phyloP scores from a whole-genome alignment of 208 protist genomes.

The Naegleria lovaniensis region DNA sequence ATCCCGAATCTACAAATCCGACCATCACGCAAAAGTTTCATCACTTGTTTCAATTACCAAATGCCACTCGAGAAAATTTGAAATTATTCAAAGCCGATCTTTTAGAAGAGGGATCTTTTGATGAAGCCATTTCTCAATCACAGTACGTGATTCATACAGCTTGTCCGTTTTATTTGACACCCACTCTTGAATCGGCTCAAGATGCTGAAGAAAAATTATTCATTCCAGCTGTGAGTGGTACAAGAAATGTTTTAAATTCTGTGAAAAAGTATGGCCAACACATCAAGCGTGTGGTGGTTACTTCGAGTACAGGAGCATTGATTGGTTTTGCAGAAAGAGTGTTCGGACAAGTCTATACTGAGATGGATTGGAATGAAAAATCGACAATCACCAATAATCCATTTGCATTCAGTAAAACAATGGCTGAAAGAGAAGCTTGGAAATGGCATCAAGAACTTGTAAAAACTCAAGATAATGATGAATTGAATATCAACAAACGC shows the following conservation, averaged over 20 bases:
- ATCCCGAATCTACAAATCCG: not conserved
- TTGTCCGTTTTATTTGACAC: not conserved
- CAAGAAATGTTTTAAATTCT: slow-evolving; percentile 2
- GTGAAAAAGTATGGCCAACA: not conserved
- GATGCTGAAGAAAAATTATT: not conserved
- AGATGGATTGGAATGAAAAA: not conserved
- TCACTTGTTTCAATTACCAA: not conserved
- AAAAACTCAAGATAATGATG: too few species aligned
- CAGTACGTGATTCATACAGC: slow-evolving; percentile 1
- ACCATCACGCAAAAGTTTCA: not conserved
- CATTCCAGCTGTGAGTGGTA: slow-evolving; percentile 25
- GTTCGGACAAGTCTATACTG: not conserved
- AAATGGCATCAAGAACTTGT: not conserved
- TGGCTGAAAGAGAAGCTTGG: not conserved
- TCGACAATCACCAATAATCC: not conserved
- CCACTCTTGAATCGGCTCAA: not conserved
- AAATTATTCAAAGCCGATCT: slow-evolving; percentile 21
- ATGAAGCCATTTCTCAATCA: not conserved
- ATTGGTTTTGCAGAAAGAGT: not conserved
- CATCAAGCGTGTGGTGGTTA: not conserved
- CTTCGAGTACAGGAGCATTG: not conserved
- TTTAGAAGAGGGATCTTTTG: not conserved
- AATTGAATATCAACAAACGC: not conserved
- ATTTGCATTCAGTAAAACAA: not conserved
- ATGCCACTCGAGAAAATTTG: not conserved